Conservation (phyloP, 495 filamentous ascomycete species). For the Penicillium fimorum region DNA sequence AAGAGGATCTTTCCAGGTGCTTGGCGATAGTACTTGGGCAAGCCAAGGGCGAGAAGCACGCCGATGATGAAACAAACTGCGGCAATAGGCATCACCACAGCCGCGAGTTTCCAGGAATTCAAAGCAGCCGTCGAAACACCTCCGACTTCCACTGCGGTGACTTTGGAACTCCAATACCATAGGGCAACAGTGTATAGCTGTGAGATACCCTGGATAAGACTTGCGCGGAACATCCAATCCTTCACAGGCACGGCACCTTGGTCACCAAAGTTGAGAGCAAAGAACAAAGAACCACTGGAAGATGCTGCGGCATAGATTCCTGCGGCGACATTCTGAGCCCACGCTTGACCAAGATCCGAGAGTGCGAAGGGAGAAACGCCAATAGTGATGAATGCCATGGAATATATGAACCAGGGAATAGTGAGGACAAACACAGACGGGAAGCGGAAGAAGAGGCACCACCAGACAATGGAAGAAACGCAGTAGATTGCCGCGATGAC, state of each 20-base stretch:
- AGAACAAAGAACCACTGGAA: conserved; percentile 59
- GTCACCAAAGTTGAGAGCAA: conserved; percentile 66
- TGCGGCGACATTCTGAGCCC: conserved; percentile 58
- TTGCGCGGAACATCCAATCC: conserved; percentile 64
- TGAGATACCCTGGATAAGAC: conserved; percentile 61
- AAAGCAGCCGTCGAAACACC: conserved; percentile 32
- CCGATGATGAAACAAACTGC: conserved; percentile 58
- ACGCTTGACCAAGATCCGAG: conserved; percentile 36
- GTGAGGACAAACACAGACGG: conserved; percentile 58
- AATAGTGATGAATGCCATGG: conserved; percentile 46
- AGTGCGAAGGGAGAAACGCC: conserved; percentile 46
- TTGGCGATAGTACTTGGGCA: conserved; percentile 62
- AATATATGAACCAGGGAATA: conserved; percentile 51
- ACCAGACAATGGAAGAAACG: conserved; percentile 61
- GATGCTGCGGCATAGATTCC: conserved; percentile 61
- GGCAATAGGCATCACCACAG: conserved; percentile 49
- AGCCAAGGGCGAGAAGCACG: conserved; percentile 50
- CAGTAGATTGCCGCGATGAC: conserved; percentile 62
- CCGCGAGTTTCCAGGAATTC: conserved; percentile 49
- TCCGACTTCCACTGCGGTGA: conserved; percentile 23
- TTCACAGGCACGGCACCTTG: conserved; percentile 54
- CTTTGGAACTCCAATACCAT: conserved; percentile 63
- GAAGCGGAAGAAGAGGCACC: conserved; percentile 55
- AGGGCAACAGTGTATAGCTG: conserved; percentile 63
- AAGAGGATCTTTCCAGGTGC: conserved; percentile 30